These are phyloP conservation scores for Neurospora africana DNA, from an alignment of 495 filamentous ascomycete genomes.

Conservation along the genomic window DNA sequence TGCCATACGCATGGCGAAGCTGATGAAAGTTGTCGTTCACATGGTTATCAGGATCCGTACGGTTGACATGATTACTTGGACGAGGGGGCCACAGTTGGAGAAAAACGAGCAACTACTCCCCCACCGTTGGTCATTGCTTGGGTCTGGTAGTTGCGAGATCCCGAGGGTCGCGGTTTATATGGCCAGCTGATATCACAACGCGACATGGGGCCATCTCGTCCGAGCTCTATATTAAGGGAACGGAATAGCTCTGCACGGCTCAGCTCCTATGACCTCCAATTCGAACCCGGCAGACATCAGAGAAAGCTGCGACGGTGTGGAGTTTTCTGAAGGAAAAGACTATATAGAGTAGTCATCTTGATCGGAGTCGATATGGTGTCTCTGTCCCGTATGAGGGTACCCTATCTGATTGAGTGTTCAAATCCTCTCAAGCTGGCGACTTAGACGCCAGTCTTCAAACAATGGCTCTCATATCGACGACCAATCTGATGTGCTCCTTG, in stretches of 20 bases:
- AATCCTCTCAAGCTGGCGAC: background rate
- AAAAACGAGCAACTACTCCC: background rate
- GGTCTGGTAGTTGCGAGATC: background rate
- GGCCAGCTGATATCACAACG: background rate
- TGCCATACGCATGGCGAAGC: background rate
- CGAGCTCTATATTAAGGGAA: background rate
- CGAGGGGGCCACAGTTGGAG: background rate
- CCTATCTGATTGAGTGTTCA: background rate
- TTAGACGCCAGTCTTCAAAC: background rate
- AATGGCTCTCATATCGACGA: background rate
- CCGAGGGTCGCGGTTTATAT: background rate
- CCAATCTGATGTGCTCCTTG: background rate
- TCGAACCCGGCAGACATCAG: background rate
- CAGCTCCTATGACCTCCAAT: background rate
- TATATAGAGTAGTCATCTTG: background rate
- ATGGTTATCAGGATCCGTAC: background rate
- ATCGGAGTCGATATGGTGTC: background rate
- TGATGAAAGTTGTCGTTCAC: background rate
- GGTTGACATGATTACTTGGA: background rate
- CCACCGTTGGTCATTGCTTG: background rate
- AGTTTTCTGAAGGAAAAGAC: background rate
- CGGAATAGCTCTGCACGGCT: background rate
- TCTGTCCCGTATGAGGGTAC: background rate
- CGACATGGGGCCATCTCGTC: background rate
- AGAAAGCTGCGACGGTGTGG: background rate